These are phyloP conservation scores for Cryoendolithus antarcticus DNA, from an alignment of 2,329 filamentous ascomycete genomes.

Conservation along the genomic window DNA sequence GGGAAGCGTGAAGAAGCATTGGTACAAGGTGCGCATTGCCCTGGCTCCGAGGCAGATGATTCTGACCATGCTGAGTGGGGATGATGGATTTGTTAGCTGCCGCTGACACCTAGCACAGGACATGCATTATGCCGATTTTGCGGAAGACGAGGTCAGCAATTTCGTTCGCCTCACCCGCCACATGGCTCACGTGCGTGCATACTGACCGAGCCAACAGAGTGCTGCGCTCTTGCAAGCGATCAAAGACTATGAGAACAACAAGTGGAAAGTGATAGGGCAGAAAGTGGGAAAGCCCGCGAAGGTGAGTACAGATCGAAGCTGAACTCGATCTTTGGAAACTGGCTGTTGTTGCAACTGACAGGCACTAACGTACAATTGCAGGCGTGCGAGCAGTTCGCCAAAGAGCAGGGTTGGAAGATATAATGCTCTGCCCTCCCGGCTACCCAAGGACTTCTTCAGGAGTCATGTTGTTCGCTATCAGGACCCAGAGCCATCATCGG, in stretches of 20 bases:
- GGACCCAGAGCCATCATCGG: too few relatives aligned
- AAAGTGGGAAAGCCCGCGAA: conserved; percentile 98
- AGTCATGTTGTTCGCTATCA: too few relatives aligned
- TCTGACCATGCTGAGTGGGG: too few relatives aligned
- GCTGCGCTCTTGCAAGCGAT: conserved; percentile 79
- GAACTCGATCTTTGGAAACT: too few relatives aligned
- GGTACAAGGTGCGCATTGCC: conserved; percentile 93
- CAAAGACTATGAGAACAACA: conserved; percentile 97
- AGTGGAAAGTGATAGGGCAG: conserved; percentile 94
- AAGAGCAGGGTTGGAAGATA: conserved; percentile 53
- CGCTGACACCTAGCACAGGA: too few relatives aligned
- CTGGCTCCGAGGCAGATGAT: too few relatives aligned
- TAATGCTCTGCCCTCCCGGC: too few relatives aligned
- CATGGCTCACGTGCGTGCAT: background rate
- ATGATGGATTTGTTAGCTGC: too few relatives aligned
- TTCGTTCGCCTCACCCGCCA: conserved; percentile 26
- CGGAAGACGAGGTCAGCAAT: conserved; percentile 75
- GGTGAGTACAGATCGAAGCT: too few relatives aligned
- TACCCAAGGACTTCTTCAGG: too few relatives aligned
- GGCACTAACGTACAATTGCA: too few relatives aligned
- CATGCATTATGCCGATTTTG: conserved; percentile 99
- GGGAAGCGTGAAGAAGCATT: conserved; percentile 98
- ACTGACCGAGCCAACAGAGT: conserved; percentile 40
- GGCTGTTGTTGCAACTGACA: too few relatives aligned
- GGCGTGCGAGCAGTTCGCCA: conserved; percentile 87